Conservation (phyloP, 31 red algal genomes). For the Porphyra umbilicalis region DNA sequence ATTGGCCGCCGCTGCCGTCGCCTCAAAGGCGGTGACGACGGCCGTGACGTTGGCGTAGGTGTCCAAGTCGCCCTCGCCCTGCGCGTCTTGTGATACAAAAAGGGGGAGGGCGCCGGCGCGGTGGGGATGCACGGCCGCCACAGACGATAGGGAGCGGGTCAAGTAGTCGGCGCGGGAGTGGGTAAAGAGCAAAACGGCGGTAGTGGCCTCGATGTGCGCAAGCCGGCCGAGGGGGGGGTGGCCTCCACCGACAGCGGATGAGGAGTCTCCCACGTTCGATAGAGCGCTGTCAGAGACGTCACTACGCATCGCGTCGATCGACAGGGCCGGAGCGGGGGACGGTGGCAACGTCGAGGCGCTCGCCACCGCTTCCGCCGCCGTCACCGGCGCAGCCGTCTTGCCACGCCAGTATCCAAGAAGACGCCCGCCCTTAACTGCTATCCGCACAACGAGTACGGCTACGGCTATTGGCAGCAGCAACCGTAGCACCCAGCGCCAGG, state of each 20-base stretch:
- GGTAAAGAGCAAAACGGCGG: slow-evolving; percentile 24
- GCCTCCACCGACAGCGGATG: too few species aligned
- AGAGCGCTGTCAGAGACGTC: too few species aligned
- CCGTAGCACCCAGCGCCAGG: not conserved
- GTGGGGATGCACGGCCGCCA: slow-evolving; percentile 15
- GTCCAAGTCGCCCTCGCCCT: not conserved
- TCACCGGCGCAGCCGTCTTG: not conserved
- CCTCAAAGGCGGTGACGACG: not conserved
- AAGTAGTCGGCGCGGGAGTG: slow-evolving; percentile 36
- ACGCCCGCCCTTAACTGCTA: not conserved
- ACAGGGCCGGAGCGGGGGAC: too few species aligned
- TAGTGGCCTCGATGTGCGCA: slow-evolving; percentile 4
- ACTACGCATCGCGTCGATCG: too few species aligned
- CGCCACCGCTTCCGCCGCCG: not conserved
- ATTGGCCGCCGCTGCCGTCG: not conserved
- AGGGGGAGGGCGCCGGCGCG: not conserved
- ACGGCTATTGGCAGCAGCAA: not conserved
- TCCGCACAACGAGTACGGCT: not conserved
- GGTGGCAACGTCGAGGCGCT: too few species aligned
- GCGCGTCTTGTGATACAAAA: not conserved
- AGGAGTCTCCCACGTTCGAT: too few species aligned
- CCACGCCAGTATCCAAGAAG: not conserved
- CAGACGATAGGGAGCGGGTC: slow-evolving; percentile 8
- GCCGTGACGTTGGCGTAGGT: not conserved
- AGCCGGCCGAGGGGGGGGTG: not conserved